A percentile compares a stretch with the other conserved stretches of the same genome.
Evolutionary conservation across 2,329 filamentous ascomycete species (phyloP).

Genomic region (Talaromyces sp.): DNA sequence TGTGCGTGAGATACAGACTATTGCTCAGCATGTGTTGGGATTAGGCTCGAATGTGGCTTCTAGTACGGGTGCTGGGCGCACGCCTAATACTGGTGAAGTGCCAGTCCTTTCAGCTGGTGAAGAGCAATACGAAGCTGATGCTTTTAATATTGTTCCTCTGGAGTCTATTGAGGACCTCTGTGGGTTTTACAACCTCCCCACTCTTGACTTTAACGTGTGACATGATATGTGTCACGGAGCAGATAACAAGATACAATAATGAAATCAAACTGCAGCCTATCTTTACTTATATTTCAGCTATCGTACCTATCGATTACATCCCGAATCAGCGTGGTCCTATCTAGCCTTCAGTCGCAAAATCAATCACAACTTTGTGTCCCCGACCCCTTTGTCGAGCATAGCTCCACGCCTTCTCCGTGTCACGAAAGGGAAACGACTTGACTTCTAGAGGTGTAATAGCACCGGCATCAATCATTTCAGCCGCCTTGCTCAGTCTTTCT

Average conservation of each 20-base stretch:
- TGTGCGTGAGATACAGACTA: slow-evolving; percentile 42
- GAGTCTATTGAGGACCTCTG: slow-evolving; percentile 25
- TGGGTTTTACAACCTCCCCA: slow-evolving; percentile 23
- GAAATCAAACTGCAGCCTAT: not conserved
- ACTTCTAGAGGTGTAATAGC: not conserved
- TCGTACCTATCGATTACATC: not conserved
- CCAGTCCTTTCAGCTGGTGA: not conserved
- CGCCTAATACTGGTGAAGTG: not conserved
- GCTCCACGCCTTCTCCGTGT: not conserved
- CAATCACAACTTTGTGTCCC: slow-evolving; percentile 1
- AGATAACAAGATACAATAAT: not conserved
- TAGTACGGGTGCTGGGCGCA: not conserved
- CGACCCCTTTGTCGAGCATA: not conserved
- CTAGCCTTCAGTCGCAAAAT: not conserved
- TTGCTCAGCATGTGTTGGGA: slow-evolving; percentile 36
- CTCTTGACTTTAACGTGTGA: not conserved
- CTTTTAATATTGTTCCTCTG: slow-evolving; percentile 20
- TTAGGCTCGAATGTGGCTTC: slow-evolving; percentile 12
- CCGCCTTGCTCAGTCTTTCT: not conserved
- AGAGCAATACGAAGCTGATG: not conserved
- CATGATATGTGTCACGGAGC: not conserved
- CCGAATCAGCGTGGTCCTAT: not conserved
- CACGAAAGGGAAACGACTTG: not conserved
- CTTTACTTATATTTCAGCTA: not conserved
- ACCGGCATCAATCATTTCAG: slow-evolving; percentile 2